Evolutionary conservation across 2,329 filamentous ascomycete species (phyloP), one percentile per base, ranked within the genome.

Genomic region (Ophiostoma quercus): DNA sequence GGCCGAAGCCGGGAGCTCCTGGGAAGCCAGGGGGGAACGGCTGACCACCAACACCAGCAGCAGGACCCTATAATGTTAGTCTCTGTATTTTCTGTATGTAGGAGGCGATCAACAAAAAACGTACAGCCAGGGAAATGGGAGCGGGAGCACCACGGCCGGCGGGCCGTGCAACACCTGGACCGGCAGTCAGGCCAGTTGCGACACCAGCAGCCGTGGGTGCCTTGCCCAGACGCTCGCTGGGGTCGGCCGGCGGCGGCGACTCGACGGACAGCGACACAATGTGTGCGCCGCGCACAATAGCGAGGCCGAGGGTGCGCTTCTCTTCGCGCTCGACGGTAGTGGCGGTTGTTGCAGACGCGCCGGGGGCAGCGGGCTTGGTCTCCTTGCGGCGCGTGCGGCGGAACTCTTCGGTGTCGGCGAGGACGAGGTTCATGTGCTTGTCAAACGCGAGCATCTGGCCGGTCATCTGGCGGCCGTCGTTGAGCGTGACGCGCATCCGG

Each of bases 371-470:
- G 68, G 86, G 82, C 83, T 95, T 96, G 75, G 87, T 85, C 76
- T 90, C 87, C 84, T 91, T 94, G 80, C 91, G 88, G 84, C 95
- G 96, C 73, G 94, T 90, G 78, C 91, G 91, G 79, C 94, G 91
- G 81, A 97, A 97, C 80, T 98, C 94, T 86, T 99, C 95, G 75
- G 95, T 98, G 78, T 99, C 95, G 81, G 94, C 95, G 73, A 99
- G 91, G 73, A 99, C 95, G 74, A 99, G 88, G 80, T 99, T 99
- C 95, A 99, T 99, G 82, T 99, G 95, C 93, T 98, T 98, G 81
- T 99, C 95, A 77, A 98, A 99, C 69, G 95, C 95, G 75, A 99
- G 87, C 92, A 99, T 97, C 81, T 98, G 93, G 73, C 94, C 95
- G 57, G 93, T 94, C 89, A 99, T 96, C 80, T 97, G 92, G 77